phyloP scores from a whole-genome alignment of 2,329 filamentous ascomycete genomes.

The Nemania abortiva region DNA sequence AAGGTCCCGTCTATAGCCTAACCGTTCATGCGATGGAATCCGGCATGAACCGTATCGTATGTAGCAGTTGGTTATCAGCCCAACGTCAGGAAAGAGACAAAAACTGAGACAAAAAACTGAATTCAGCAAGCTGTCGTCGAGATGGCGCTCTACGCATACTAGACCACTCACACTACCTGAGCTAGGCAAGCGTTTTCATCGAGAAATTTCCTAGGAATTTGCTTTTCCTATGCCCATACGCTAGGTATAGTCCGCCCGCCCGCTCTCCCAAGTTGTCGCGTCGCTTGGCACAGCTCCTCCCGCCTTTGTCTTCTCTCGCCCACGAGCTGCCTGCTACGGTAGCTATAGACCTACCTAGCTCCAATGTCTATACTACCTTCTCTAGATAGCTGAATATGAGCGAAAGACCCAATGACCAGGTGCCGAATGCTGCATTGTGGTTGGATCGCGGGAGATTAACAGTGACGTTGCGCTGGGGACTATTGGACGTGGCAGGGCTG shows the following conservation, averaged over 20 bases:
- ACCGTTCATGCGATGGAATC: constrained; percentile 37
- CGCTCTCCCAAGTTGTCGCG: constrained; percentile 1
- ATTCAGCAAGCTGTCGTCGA: constrained; percentile 10
- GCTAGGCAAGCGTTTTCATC: constrained; percentile 30
- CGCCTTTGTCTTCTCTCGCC: constrained; percentile 13
- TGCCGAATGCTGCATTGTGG: constrained; percentile 44
- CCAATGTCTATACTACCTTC: no score
- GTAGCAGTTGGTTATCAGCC: background rate
- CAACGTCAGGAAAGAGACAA: constrained; percentile 21
- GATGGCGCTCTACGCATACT: background rate
- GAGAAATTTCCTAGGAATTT: constrained; percentile 38
- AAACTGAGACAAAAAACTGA: constrained; percentile 27
- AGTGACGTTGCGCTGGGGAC: constrained; percentile 42
- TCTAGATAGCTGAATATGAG: background rate
- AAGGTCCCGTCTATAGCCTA: constrained; percentile 31
- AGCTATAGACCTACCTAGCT: no score
- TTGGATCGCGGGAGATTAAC: constrained; percentile 49
- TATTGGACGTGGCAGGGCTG: constrained; percentile 33
- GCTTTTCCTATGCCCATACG: constrained; percentile 32
- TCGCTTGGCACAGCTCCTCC: background rate
- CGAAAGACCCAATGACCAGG: constrained; percentile 41
- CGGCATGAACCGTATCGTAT: constrained; percentile 37
- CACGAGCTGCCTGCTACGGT: constrained; percentile 4
- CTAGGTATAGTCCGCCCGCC: background rate
- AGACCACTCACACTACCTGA: background rate